Conservation (phyloP, 1,139 yeast species). For the Lodderomyces elongisporus region DNA sequence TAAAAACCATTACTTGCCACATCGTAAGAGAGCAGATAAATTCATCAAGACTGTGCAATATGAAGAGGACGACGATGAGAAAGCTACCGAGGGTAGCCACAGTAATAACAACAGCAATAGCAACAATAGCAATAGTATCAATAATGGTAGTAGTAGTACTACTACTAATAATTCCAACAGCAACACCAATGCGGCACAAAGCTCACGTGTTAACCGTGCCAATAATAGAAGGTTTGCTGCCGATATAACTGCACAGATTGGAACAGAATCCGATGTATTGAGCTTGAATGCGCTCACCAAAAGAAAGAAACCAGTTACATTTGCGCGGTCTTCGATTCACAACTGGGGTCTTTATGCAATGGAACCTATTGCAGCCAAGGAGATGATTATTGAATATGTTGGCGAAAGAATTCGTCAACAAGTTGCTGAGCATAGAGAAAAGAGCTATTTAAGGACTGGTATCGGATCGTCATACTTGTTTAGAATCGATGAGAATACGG, state of each 20-base stretch:
- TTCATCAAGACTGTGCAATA: conserved; percentile 55
- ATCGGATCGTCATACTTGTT: conserved; percentile 93
- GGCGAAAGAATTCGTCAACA: conserved; percentile 95
- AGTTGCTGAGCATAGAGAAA: conserved; percentile 90
- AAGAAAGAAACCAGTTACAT: conserved; percentile 88
- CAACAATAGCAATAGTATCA: conserved; percentile 15
- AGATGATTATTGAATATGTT: conserved; percentile 98
- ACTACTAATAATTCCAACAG: too few species aligned
- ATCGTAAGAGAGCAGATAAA: conserved; percentile 52
- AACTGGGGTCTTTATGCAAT: conserved; percentile 97
- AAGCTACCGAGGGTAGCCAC: conserved; percentile 21
- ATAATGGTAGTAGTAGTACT: too few species aligned
- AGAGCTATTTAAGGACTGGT: conserved; percentile 80
- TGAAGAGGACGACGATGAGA: conserved; percentile 48
- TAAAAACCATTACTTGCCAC: conserved; percentile 76
- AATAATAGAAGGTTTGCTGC: conserved; percentile 88
- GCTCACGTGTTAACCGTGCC: conserved; percentile 84
- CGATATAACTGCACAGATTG: conserved; percentile 80
- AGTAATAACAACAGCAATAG: conserved; percentile 17
- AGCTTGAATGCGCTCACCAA: conserved; percentile 76
- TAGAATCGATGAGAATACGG: conserved; percentile 89
- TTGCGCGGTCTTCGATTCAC: conserved; percentile 94
- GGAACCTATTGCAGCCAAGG: conserved; percentile 90
- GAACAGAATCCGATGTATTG: conserved; percentile 76
- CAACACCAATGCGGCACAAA: conserved; percentile 28